A percentile compares a stretch with the other conserved stretches of the same genome.
These are phyloP conservation scores for Acanthamoeba lugdunensis DNA, from an alignment of 208 protist genomes.

Conservation along the genomic window DNA sequence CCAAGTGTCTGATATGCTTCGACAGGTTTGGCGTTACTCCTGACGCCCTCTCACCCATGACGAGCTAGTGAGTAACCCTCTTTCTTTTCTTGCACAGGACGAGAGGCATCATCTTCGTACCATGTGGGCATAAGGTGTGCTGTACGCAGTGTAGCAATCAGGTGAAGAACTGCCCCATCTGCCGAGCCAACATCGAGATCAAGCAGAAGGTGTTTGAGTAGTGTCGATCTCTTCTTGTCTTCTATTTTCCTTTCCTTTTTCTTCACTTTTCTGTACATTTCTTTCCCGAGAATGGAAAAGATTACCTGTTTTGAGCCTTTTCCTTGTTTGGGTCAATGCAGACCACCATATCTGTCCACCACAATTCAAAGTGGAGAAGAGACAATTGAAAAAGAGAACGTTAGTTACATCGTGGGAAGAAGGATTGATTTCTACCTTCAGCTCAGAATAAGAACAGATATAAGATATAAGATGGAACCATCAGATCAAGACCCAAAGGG, in stretches of 20 bases:
- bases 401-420: too few relatives aligned
- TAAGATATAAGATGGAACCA: background rate
- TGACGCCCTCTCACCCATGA: background rate
- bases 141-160: constrained; percentile 15
- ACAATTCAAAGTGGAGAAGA: too few relatives aligned
- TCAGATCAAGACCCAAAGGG: background rate
- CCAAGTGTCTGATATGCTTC: constrained; percentile 25
- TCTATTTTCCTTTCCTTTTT: background rate
- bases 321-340: too few relatives aligned
- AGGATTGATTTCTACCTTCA: background rate
- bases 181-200: constrained; percentile 42
- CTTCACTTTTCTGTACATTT: background rate
- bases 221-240: background rate
- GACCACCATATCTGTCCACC: too few relatives aligned
- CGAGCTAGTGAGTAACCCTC: background rate
- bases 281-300: background rate
- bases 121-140: constrained; percentile 21
- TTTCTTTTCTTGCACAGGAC: background rate
- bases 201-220: constrained; percentile 54
- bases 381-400: too few relatives aligned
- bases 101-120: constrained; percentile 48
- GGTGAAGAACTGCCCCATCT: constrained; percentile 50
- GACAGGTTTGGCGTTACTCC: background rate
- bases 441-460: background rate
- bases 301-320: too few relatives aligned